Evolutionary conservation across 202 grass and related monocot species (phyloP), one percentile per base, ranked within the genome.

Genomic region (Saccharum hybrid): DNA sequence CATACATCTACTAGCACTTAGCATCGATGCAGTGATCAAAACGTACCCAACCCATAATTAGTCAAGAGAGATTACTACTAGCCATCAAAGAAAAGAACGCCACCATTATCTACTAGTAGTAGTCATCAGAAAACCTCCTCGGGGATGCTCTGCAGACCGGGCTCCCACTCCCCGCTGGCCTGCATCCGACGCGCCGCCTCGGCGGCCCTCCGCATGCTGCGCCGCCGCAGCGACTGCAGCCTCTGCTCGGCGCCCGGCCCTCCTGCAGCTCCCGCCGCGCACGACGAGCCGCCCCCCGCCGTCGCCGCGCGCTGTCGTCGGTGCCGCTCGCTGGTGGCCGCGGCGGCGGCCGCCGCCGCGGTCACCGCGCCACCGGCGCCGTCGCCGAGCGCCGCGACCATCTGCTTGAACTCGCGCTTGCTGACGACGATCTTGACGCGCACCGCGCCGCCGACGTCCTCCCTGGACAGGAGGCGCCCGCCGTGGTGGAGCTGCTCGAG

Each of bases 381-480:
- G 37, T 77, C 72, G 57, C 76, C 87, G 71, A 92, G 89, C 0
- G 87, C 65, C 13, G 91, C 80, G 16, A 92, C 74, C 90, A 97
- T 87, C 82, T 92, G 80, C 89, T 92, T 97, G 57, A 97, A 81
- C 85, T 97, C 91, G 54, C 88, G 85, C 88, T 94, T 97, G 74
- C 87, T 97, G 18, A 97, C 89, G 5, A 97, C 88, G 65, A 97
- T 87, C 89, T 90, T 97, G 71, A 97, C 85, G 72, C 91, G 91
- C 86, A 97, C 89, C 77, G 72, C 89, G 80, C 91, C 82, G 75
- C 88, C 88, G 0, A 88, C 84, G 2, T 97, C 92, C 88, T 97
- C 92, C 22, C 74, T 38, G 7, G 92, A 97, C 74, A 97, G 81
- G 9, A 97, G 79, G 65, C 84, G 89, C 4, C 82, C 80, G 9